phyloP scores from a whole-genome alignment of 139 green algal genomes.

The Penium margaritaceum region DNA sequence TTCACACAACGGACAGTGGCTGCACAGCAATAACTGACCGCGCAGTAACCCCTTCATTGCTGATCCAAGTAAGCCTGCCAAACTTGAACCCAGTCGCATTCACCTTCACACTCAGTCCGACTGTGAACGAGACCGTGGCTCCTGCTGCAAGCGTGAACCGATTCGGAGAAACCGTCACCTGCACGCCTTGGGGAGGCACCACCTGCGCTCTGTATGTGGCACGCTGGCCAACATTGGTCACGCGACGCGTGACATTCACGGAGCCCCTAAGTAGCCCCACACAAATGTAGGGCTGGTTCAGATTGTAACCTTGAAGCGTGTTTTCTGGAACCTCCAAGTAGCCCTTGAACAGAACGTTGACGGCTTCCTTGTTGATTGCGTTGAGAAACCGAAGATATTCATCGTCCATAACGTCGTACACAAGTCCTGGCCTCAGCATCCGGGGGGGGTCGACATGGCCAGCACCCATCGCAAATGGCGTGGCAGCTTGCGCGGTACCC shows the following conservation, averaged over 20 bases:
- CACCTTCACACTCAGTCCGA: too few relatives aligned
- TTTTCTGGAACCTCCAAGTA: background rate
- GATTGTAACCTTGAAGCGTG: background rate
- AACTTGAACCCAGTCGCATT: too few relatives aligned
- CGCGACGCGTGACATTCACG: background rate
- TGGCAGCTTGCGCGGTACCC: background rate
- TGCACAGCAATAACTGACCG: too few relatives aligned
- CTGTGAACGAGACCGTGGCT: too few relatives aligned
- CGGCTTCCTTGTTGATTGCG: background rate
- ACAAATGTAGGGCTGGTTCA: slow-evolving; percentile 17
- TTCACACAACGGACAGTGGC: too few relatives aligned
- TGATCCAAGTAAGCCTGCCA: too few relatives aligned
- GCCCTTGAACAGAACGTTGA: background rate
- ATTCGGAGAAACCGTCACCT: slow-evolving; percentile 16
- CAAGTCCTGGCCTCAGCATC: slow-evolving; percentile 3
- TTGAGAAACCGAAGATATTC: slow-evolving; percentile 21
- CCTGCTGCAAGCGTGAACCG: too few relatives aligned
- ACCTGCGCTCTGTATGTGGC: slow-evolving; percentile 8
- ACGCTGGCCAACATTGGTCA: slow-evolving; percentile 7
- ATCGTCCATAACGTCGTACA: slow-evolving; percentile 5
- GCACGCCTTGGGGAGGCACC: background rate
- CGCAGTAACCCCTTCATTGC: too few relatives aligned
- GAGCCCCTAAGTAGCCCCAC: slow-evolving; percentile 7
- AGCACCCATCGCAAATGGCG: slow-evolving; percentile 6
- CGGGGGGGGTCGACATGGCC: slow-evolving; percentile 11